phyloP scores from a whole-genome alignment of 768 basidiomycete species.

The Russula sp. region DNA sequence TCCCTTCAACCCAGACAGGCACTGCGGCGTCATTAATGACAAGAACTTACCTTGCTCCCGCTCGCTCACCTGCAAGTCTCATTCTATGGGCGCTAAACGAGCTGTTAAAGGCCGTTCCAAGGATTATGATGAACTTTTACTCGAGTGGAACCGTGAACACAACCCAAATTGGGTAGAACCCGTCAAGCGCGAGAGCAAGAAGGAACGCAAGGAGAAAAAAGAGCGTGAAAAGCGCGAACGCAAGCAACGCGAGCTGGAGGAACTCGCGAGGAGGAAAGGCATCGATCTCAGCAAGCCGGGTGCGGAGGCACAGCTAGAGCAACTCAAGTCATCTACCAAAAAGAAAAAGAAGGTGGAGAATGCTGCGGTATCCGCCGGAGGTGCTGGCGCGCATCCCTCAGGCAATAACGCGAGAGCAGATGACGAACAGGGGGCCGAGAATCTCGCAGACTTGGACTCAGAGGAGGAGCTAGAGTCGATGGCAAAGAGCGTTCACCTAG shows the following conservation, averaged over 20 bases:
- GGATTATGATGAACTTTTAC: slow-evolving; percentile 75
- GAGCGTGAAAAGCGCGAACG: slow-evolving; percentile 79
- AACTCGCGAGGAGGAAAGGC: slow-evolving; percentile 52
- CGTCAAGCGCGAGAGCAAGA: slow-evolving; percentile 78
- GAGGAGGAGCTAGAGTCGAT: slow-evolving; percentile 79
- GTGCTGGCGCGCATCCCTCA: slow-evolving; percentile 32
- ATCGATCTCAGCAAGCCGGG: slow-evolving; percentile 41
- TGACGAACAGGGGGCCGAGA: slow-evolving; percentile 40
- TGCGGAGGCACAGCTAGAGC: slow-evolving; percentile 27
- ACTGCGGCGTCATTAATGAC: slow-evolving; percentile 97
- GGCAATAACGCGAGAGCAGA: slow-evolving; percentile 52
- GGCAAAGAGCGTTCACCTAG: slow-evolving; percentile 49
- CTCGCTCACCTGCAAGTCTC: slow-evolving; percentile 95
- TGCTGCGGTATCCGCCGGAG: slow-evolving; percentile 32
- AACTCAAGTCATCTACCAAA: slow-evolving; percentile 44
- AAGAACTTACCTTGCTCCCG: slow-evolving; percentile 89
- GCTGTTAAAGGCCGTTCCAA: slow-evolving; percentile 81
- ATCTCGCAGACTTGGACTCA: slow-evolving; percentile 74
- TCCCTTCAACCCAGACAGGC: slow-evolving; percentile 83
- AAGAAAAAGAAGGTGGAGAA: slow-evolving; percentile 49
- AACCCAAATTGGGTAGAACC: slow-evolving; percentile 88
- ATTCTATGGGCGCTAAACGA: slow-evolving; percentile 95
- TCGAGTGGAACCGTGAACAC: slow-evolving; percentile 86
- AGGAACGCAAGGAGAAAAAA: slow-evolving; percentile 79
- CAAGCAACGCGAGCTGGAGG: slow-evolving; percentile 64